Evolutionary conservation across 768 basidiomycete species (phyloP), one percentile per base, ranked within the genome.

Genomic region (Panus rudis): DNA sequence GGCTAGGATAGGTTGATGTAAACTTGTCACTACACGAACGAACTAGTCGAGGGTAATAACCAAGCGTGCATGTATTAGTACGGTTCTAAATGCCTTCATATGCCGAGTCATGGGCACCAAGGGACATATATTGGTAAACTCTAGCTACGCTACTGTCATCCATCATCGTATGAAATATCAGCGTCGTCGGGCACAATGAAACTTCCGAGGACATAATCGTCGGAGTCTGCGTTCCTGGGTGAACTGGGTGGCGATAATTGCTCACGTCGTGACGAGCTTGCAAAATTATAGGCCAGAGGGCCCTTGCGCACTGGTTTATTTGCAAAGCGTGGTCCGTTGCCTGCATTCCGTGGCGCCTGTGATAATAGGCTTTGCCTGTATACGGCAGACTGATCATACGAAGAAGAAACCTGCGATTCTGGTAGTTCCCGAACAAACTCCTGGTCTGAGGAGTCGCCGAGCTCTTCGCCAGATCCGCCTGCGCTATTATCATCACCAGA

Each of bases 151-250:
- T n/a, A n/a, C n/a, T n/a, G n/a, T n/a, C n/a, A n/a, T n/a, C n/a
- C n/a, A n/a, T n/a, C n/a, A n/a, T n/a, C n/a, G n/a, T 73, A 79
- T 19, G 70, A 73, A 41, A 84, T 72, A 24, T 86, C 81, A 17
- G 72, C 82, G 31, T 87, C 84, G 54, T 92, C 88, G 42, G 70
- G 76, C 11, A 92, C 87, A 13, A 92, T 76, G 52, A 92, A 92
- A 56, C 83, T 91, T 10, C 78, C 89, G 33, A 83, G 54, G 32
- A 66, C 71, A 57, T 92, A 92, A 38, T 77, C 72, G 48, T 89
- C 82, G 5, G 72, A 63, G 39, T 71, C 73, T 11, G 64, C 70
- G 26, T 72, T 68, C 17, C 65, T 65, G 4, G 87, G 84, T 1
- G 85, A 88, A 49, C 83, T 87, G 7, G 79, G 77, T 38, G 70